These are phyloP conservation scores for Flaveria linearis DNA, from an alignment of 129 eudicot genomes.

Conservation along the genomic window DNA sequence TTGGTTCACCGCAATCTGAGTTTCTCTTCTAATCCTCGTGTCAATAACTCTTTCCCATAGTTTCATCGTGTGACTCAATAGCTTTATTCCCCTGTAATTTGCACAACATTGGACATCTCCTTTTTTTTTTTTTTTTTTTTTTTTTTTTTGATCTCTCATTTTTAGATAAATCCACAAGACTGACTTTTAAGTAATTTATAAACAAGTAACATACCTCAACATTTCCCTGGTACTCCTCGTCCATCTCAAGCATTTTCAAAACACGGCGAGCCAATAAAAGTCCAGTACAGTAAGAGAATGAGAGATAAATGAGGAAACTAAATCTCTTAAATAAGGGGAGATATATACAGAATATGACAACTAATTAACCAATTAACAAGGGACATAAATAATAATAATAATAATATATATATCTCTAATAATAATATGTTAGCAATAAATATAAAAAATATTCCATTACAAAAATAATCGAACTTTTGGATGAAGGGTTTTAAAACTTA, in stretches of 20 bases:
- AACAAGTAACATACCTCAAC: constrained; percentile 42
- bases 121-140: too few species aligned
- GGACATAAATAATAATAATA: too few species aligned
- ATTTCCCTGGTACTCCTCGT: constrained; percentile 59
- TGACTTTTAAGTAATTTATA: neutral
- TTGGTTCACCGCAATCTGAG: too few species aligned
- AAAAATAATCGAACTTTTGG: neutral
- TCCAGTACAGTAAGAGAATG: constrained; percentile 48
- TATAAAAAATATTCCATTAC: neutral
- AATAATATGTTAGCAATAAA: neutral
- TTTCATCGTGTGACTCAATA: too few species aligned
- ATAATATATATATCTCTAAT: neutral
- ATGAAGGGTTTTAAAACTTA: neutral
- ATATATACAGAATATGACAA: too few species aligned
- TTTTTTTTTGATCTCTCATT: neutral
- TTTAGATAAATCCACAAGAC: neutral
- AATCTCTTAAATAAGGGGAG: too few species aligned
- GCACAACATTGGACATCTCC: too few species aligned
- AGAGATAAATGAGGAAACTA: too few species aligned
- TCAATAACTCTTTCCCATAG: too few species aligned
- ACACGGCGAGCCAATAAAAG: constrained; percentile 64
- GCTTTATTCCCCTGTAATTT: too few species aligned
- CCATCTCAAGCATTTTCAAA: constrained; percentile 58
- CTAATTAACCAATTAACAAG: too few species aligned
- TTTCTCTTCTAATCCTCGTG: too few species aligned